These are phyloP conservation scores for Blastomyces gilchristii DNA, from an alignment of 2,329 filamentous ascomycete species.

Conservation along the genomic window DNA sequence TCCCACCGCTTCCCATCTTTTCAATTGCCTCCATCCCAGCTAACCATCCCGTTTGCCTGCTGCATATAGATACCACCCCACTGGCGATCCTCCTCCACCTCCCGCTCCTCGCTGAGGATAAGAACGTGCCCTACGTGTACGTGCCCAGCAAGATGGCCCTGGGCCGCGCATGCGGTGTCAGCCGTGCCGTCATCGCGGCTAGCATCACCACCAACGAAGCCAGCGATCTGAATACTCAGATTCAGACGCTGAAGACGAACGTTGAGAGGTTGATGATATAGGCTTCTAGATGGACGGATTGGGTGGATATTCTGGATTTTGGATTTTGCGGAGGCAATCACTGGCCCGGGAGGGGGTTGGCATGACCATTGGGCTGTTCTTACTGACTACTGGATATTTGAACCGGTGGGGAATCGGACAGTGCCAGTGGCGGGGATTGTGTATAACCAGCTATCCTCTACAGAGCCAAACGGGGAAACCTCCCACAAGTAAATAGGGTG, in stretches of 20 bases:
- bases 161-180: slow-evolving; percentile 82
- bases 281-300: slow-evolving; percentile 18
- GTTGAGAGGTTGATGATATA: slow-evolving; percentile 93
- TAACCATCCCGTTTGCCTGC: neutral
- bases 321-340: neutral
- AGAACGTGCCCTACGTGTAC: slow-evolving; percentile 63
- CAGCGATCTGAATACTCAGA: slow-evolving; percentile 76
- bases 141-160: slow-evolving; percentile 72
- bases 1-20: neutral
- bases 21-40: neutral
- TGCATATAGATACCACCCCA: slow-evolving; percentile 61
- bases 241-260: slow-evolving; percentile 83
- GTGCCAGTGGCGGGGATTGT: neutral
- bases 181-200: slow-evolving; percentile 73
- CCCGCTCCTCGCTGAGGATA: slow-evolving; percentile 72
- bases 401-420: neutral
- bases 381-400: neutral
- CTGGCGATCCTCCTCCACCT: slow-evolving; percentile 83
- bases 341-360: neutral
- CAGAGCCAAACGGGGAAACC: neutral
- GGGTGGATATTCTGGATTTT: neutral
- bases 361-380: neutral
- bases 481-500: neutral
- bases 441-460: neutral
- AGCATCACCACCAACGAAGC: slow-evolving; percentile 89